Evolutionary conservation across 2,329 filamentous ascomycete species (phyloP), one percentile per base, ranked within the genome.

Genomic region (Fusarium miscanthi): DNA sequence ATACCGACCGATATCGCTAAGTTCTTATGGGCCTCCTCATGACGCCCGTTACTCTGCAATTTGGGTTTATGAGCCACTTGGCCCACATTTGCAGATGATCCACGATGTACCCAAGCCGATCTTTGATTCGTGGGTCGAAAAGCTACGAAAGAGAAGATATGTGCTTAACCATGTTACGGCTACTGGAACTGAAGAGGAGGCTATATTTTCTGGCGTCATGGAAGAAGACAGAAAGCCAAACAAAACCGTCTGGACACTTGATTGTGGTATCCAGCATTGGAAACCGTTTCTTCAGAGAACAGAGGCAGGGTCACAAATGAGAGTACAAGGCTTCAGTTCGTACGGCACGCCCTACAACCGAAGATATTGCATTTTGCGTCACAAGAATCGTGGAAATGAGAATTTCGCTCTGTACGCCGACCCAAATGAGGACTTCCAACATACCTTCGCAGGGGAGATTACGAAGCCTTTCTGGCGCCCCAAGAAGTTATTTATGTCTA

Each of bases 321-420:
- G 45, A 12, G n/a, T 58, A 11, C 63, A 70, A 42, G 59, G 60
- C 16, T 70, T 73, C 6, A 57, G 60, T 5, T 67, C 70, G 71
- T 75, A 74, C 16, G 70, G 69, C 8, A 70, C 69, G 12, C 9
- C 60, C 2, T 8, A 57, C 2, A 27, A 75, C 9, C 61, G 60
- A 23, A 54, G 42, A 41, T 76, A 75, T 43, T 75, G 73, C 14
- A 41, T 76, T 17, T 6, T 76, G 10, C 54, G 49, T 4, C 56
- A 76, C 42, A 58, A 72, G n/a, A 75, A 74, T 21, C 19, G 65
- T 5, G 59, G 49, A 43, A 72, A 74, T 25, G 53, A 75, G 27
- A 72, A 62, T n/a, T 43, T 40, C 27, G 59, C 41, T 23, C 48
- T 71, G 33, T 40, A 14, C 40, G 21, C 9, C 38, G 14, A 27